Evolutionary conservation across 2,329 filamentous ascomycete genomes (phyloP).

Genomic region (Fusarium euwallaceae): DNA sequence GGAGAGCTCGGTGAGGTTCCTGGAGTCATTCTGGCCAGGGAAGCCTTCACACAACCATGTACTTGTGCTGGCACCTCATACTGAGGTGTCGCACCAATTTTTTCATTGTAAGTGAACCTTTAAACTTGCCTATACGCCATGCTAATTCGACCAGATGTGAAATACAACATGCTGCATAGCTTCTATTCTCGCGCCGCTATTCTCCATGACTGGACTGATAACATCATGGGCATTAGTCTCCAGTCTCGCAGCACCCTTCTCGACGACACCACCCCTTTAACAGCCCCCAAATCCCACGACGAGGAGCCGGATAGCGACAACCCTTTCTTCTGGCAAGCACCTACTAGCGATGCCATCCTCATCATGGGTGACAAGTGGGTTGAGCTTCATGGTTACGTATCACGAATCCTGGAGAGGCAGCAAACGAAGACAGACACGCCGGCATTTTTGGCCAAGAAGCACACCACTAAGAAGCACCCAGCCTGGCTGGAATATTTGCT

Average conservation of each 20-base stretch:
- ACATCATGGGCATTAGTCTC: constrained; percentile 83
- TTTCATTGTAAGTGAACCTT: constrained; percentile 75
- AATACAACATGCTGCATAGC: constrained; percentile 82
- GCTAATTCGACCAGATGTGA: constrained; percentile 68
- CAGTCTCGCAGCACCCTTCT: constrained; percentile 76
- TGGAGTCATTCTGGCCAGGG: constrained; percentile 90
- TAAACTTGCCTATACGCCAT: background rate
- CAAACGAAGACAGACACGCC: constrained; percentile 53
- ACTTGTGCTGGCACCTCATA: constrained; percentile 85
- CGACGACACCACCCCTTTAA: constrained; percentile 70
- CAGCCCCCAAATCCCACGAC: constrained; percentile 52
- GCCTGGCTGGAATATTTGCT: constrained; percentile 84
- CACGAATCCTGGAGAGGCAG: constrained; percentile 68
- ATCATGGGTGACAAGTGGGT: constrained; percentile 89
- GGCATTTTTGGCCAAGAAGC: constrained; percentile 63
- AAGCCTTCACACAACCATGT: constrained; percentile 77
- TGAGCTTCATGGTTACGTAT: constrained; percentile 85
- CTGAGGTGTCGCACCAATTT: constrained; percentile 83
- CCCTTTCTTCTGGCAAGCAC: constrained; percentile 87
- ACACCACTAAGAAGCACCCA: constrained; percentile 76
- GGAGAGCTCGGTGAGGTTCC: constrained; percentile 79
- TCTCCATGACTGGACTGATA: constrained; percentile 60
- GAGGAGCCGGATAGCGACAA: constrained; percentile 51
- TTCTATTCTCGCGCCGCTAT: constrained; percentile 71
- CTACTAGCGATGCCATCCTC: constrained; percentile 84